These are phyloP conservation scores for Beauveria bassiana DNA, from an alignment of 2,329 filamentous ascomycete genomes.

Conservation along the genomic window DNA sequence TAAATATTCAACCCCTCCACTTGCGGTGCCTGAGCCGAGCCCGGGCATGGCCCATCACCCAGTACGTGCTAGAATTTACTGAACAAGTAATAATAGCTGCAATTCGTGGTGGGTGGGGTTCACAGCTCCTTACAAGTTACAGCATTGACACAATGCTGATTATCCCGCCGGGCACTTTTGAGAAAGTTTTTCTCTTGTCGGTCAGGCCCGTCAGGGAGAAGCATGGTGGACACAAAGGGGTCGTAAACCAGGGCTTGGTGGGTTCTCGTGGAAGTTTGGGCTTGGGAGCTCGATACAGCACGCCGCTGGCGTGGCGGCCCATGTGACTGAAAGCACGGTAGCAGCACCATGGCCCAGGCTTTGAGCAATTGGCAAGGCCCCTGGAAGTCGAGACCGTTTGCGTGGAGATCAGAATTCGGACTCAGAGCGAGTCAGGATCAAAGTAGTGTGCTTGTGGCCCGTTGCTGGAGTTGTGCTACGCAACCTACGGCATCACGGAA, in stretches of 20 bases:
- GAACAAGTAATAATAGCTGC: neutral
- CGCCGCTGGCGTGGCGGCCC: neutral
- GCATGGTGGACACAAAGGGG: neutral
- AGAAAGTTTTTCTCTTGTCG: neutral
- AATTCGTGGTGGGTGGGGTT: constrained; percentile 4
- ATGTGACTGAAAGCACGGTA: neutral
- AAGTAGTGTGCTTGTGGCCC: neutral
- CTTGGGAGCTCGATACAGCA: neutral
- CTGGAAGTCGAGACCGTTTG: constrained; percentile 8
- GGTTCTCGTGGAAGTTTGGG: neutral
- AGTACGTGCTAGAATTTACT: neutral
- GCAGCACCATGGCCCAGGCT: neutral
- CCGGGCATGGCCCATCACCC: neutral
- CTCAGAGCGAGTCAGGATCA: constrained; percentile 1
- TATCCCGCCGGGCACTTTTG: neutral
- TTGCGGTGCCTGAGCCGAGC: neutral
- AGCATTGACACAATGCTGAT: neutral
- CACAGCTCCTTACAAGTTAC: neutral
- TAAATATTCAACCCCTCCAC: neutral
- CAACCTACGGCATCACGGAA: neutral
- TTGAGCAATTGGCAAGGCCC: neutral
- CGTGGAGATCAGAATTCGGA: constrained; percentile 2
- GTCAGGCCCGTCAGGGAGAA: neutral
- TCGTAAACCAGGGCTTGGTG: neutral
- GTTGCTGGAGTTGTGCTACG: neutral